These are phyloP conservation scores for Amanita polypyramis DNA, from an alignment of 768 basidiomycete genomes.

Conservation along the genomic window DNA sequence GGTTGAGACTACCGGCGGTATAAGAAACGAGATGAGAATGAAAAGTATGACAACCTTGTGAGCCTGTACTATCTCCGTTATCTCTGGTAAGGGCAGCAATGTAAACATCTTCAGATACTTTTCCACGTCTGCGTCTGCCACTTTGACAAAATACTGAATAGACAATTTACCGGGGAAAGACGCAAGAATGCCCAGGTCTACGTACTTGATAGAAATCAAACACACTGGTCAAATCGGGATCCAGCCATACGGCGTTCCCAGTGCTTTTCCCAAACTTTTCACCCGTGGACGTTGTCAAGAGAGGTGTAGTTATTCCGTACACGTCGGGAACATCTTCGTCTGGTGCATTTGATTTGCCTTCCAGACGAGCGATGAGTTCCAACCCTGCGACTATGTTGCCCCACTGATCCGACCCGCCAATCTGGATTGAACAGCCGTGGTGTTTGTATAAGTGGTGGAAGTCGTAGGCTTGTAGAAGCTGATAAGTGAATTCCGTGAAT, in stretches of 20 bases:
- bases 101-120: constrained; percentile 79
- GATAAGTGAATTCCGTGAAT: constrained; percentile 98
- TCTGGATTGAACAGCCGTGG: constrained; percentile 69
- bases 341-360: constrained; percentile 6
- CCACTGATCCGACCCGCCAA: constrained; percentile 98
- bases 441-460: constrained; percentile 67
- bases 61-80: constrained; percentile 28
- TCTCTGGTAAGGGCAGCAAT: constrained; percentile 52
- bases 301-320: constrained; percentile 87
- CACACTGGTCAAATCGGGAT: constrained; percentile 65
- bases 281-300: constrained; percentile 80
- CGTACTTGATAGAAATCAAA: constrained; percentile 92
- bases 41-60: constrained; percentile 41
- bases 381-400: constrained; percentile 94
- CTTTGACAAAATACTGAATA: constrained; percentile 78
- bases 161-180: background rate
- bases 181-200: background rate
- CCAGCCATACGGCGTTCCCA: constrained; percentile 92
- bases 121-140: constrained; percentile 70
- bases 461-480: constrained; percentile 94
- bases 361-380: constrained; percentile 62
- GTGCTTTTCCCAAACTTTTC: constrained; percentile 98
- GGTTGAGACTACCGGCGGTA: constrained; percentile 23
- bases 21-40: background rate
- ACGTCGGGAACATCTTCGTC: constrained; percentile 25